phyloP scores from a whole-genome alignment of 2,329 filamentous ascomycete species.

The Zymoseptoria ardabiliae region DNA sequence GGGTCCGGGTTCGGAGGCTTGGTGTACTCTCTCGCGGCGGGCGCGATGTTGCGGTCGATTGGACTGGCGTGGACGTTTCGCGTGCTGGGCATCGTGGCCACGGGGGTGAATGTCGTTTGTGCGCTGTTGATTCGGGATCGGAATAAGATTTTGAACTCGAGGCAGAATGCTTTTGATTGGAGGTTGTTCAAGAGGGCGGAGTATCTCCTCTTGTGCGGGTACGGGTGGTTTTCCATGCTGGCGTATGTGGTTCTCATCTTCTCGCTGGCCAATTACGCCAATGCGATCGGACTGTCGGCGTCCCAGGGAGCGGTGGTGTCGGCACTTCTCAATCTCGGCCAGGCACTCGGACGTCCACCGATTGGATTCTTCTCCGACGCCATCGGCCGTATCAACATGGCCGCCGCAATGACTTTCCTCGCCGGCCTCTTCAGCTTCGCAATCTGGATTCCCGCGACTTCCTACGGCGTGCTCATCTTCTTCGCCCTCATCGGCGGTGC shows the following conservation, averaged over 20 bases:
- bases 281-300: constrained; percentile 57
- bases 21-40: constrained; percentile 58
- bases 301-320: constrained; percentile 63
- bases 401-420: constrained; percentile 52
- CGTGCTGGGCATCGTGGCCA: constrained; percentile 56
- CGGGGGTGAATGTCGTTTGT: constrained; percentile 57
- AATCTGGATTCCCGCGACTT: constrained; percentile 65
- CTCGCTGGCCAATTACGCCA: constrained; percentile 65
- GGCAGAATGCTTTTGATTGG: constrained; percentile 59
- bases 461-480: constrained; percentile 61
- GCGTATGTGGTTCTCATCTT: constrained; percentile 73
- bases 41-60: constrained; percentile 59
- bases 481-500: constrained; percentile 60
- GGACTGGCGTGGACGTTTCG: constrained; percentile 61
- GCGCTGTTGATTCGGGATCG: constrained; percentile 60
- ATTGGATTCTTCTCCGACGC: constrained; percentile 42
- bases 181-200: constrained; percentile 54
- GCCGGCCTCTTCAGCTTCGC: constrained; percentile 59
- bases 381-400: constrained; percentile 67
- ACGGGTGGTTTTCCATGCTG: constrained; percentile 64
- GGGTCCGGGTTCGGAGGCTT: constrained; percentile 71
- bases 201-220: constrained; percentile 58
- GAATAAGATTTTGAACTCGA: constrained; percentile 62
- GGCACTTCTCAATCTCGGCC: constrained; percentile 63
- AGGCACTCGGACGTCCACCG: constrained; percentile 61